Evolutionary conservation across 192 early-diverging fungal genomes (phyloP), one percentile per base, ranked within the genome.

Genomic region (Podila minutissima): DNA sequence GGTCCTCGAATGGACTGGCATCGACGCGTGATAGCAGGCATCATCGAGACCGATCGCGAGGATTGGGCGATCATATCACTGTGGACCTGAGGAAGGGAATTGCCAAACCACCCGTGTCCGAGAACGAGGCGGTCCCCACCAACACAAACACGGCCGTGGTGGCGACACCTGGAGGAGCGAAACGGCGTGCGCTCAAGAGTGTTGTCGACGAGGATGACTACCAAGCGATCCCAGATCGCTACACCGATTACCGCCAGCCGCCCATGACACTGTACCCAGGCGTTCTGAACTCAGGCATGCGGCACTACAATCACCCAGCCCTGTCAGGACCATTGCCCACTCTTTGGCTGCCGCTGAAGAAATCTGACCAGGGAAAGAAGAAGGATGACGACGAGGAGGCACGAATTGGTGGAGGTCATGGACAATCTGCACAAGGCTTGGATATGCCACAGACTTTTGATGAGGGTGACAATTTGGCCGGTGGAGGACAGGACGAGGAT

Each of bases 241-340:
- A 84, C 53, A 95, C 93, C 9, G 92, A 95, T 66, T 95, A 89
- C 69, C 83, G 59, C 32, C 89, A 95, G 71, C 93, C 93, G 3
- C 91, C 93, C 3, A 91, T 92, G 85, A 88, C 89, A 1, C 69
- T 95, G 32, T 85, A 90, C 32, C 74, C 88, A 15, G 93, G 93
- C n/a, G 86, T 95, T 9, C 72, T 95, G 20, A 92, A 95, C 61
- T 88, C 92, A 17, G 91, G 93, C 1, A 83, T 95, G 87, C 85
- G 86, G 24, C 83, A 85, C 15, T 95, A 92, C 50, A 86, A 85
- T 35, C 89, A 93, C 41, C 94, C 94, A 33, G 90, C 90, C 17
- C 62, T 93, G 6, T 62, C 88, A 26, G 92, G 92, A 3, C 83
- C 83, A 0, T 76, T 95, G 46, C 94, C 94, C 13, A 83, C 88